Conservation (phyloP, 305 asterid genomes). For the Solanum hybrid region DNA sequence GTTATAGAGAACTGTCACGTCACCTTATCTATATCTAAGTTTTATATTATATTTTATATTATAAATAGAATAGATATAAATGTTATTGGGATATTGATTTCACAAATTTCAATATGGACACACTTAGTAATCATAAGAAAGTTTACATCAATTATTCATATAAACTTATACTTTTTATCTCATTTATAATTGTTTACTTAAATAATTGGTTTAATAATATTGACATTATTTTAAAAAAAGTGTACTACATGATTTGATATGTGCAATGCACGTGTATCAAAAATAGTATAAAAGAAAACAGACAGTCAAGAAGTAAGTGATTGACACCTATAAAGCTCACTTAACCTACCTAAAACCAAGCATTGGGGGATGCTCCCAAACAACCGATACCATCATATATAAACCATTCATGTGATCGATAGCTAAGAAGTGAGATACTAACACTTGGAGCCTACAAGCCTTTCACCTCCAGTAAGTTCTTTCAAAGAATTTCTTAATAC, state of each 20-base stretch:
- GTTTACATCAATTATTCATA: neutral
- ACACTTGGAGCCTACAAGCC: neutral
- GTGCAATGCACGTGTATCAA: neutral
- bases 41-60: no score
- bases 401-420: neutral
- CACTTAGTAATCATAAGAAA: neutral
- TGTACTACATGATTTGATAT: neutral
- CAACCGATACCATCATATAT: neutral
- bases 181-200: neutral
- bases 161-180: neutral
- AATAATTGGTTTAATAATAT: neutral
- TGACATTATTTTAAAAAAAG: neutral
- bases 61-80: neutral
- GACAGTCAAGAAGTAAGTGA: neutral
- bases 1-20: neutral
- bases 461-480: neutral
- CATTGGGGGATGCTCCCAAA: neutral
- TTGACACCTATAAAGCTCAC: neutral
- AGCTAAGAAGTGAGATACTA: neutral
- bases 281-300: neutral
- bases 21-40: neutral
- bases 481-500: neutral
- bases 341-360: neutral
- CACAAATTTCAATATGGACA: neutral
- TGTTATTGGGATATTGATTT: neutral